Percentiles rank a stretch among this genome's conserved stretches.
Conservation (phyloP, 2,329 filamentous ascomycete species). For the Fusarium nodosum region DNA sequence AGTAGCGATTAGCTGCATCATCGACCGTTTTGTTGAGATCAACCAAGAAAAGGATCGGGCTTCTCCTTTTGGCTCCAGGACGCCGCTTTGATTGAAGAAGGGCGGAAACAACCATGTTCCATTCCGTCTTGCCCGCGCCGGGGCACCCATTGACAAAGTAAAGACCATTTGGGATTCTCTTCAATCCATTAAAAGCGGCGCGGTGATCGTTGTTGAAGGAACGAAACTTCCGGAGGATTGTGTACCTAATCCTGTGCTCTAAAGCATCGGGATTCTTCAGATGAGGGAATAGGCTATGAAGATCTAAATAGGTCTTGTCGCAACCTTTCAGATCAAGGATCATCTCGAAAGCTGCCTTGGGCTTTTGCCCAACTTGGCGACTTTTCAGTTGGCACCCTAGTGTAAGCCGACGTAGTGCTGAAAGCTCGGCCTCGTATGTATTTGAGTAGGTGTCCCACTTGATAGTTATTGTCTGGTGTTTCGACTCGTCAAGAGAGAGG, state of each 20-base stretch:
- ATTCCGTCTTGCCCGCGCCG: constrained; percentile 63
- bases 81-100: constrained; percentile 54
- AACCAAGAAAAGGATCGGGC: constrained; percentile 60
- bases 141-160: constrained; percentile 63
- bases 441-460: constrained; percentile 47
- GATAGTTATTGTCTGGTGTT: constrained; percentile 47
- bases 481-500: constrained; percentile 33
- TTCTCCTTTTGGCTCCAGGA: constrained; percentile 40
- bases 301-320: constrained; percentile 42
- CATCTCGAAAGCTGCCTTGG: constrained; percentile 52
- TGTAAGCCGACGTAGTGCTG: constrained; percentile 49
- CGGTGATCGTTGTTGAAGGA: constrained; percentile 58
- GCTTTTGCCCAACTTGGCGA: constrained; percentile 19
- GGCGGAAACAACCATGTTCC: constrained; percentile 59
- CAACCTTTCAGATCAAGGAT: constrained; percentile 50
- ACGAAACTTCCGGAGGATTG: constrained; percentile 50
- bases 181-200: constrained; percentile 54
- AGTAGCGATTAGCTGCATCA: constrained; percentile 60
- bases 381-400: constrained; percentile 38
- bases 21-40: constrained; percentile 64
- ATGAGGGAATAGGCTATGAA: constrained; percentile 53
- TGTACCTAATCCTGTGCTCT: constrained; percentile 40
- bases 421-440: constrained; percentile 54
- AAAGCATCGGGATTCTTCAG: constrained; percentile 49
- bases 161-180: constrained; percentile 58